phyloP scores from a whole-genome alignment of 2,329 filamentous ascomycete genomes.

The Ampelomyces quisqualis region DNA sequence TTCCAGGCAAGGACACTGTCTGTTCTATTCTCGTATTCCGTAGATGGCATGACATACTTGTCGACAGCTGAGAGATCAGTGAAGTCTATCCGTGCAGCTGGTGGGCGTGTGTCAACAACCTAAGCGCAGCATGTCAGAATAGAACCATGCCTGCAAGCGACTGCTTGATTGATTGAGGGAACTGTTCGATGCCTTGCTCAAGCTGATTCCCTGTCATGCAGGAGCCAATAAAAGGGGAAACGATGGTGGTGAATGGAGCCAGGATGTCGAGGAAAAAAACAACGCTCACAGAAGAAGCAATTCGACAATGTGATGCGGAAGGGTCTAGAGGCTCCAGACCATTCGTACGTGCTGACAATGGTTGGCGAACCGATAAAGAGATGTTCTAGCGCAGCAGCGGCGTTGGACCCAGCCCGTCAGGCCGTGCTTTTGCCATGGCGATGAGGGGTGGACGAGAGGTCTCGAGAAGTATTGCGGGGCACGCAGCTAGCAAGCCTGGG shows the following conservation, averaged over 20 bases:
- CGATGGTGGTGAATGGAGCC: slow-evolving; percentile 7
- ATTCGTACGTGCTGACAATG: slow-evolving; percentile 14
- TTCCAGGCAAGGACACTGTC: slow-evolving; percentile 96
- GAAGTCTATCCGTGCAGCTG: slow-evolving; percentile 73
- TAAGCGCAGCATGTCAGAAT: slow-evolving; percentile 45
- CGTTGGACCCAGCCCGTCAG: slow-evolving; percentile 13
- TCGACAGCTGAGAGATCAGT: slow-evolving; percentile 77
- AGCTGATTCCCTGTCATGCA: slow-evolving; percentile 13
- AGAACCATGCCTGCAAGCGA: slow-evolving; percentile 12
- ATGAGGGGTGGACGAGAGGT: slow-evolving; percentile 10
- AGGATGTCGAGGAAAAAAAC: slow-evolving; percentile 9
- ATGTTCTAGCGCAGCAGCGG: slow-evolving; percentile 9
- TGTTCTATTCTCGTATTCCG: slow-evolving; percentile 80
- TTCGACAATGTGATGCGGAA: slow-evolving; percentile 2
- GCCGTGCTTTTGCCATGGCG: slow-evolving; percentile 1
- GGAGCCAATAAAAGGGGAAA: slow-evolving; percentile 16
- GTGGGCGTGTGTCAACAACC: slow-evolving; percentile 79
- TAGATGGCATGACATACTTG: slow-evolving; percentile 85
- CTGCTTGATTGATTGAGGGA: slow-evolving; percentile 18
- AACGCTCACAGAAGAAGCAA: slow-evolving; percentile 10
- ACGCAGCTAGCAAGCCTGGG: slow-evolving; percentile 13
- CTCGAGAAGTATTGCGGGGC: slow-evolving; percentile 27
- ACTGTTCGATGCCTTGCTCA: slow-evolving; percentile 3
- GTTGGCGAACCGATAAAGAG: slow-evolving; percentile 8
- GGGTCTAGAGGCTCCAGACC: slow-evolving; percentile 6